phyloP scores from a whole-genome alignment of 2,329 filamentous ascomycete species.

The Beauveria sp. region DNA sequence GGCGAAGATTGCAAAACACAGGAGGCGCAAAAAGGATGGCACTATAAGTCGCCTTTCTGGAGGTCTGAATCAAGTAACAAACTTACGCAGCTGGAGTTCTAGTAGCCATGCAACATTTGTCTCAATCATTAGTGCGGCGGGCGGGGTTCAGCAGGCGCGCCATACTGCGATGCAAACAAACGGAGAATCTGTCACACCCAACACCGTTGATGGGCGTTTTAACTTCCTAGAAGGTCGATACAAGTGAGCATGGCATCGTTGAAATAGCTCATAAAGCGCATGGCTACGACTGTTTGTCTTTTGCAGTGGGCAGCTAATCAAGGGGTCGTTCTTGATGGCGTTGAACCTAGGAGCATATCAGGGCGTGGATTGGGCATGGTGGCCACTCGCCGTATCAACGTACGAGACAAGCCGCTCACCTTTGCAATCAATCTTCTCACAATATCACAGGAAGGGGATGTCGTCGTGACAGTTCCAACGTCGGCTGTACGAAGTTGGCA shows the following conservation, averaged over 20 bases:
- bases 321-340: not conserved
- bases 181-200: not conserved
- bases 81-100: not conserved
- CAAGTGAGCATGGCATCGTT: not conserved
- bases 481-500: slow-evolving; percentile 57
- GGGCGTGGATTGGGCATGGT: not conserved
- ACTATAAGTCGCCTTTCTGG: not conserved
- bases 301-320: not conserved
- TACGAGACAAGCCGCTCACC: not conserved
- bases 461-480: slow-evolving; percentile 58
- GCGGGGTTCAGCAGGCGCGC: not conserved
- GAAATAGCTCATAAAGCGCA: not conserved
- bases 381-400: not conserved
- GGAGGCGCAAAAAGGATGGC: not conserved
- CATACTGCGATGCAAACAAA: not conserved
- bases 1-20: not conserved
- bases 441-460: slow-evolving; percentile 35
- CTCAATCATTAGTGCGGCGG: not conserved
- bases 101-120: not conserved
- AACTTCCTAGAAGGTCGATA: too few relatives aligned
- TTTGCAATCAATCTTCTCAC: not conserved
- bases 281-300: not conserved
- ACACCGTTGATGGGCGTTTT: not conserved
- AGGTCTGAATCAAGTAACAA: not conserved
- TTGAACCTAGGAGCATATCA: not conserved